phyloP scores from a whole-genome alignment of 2,329 filamentous ascomycete species.

The Aspergillus ochraceoroseus region DNA sequence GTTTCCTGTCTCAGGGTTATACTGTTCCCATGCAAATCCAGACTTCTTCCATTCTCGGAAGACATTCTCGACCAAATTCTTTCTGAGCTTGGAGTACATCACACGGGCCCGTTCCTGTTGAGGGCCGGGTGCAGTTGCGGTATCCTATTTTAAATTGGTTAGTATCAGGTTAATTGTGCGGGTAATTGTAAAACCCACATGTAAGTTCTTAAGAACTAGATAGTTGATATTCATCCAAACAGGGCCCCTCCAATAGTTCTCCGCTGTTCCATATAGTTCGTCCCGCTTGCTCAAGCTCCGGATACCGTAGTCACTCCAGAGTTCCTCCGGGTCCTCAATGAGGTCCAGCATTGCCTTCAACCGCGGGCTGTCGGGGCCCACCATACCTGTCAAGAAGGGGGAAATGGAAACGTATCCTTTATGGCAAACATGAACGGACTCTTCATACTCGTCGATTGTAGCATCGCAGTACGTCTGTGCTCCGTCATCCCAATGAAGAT shows the following conservation, averaged over 20 bases:
- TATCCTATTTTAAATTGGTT: slow-evolving; percentile 47
- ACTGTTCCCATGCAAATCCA: slow-evolving; percentile 98
- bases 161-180: slow-evolving; percentile 9
- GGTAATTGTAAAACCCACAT: slow-evolving; percentile 53
- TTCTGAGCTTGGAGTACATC: slow-evolving; percentile 70
- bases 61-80: slow-evolving; percentile 83
- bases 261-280: slow-evolving; percentile 76
- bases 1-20: slow-evolving; percentile 83
- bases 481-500: slow-evolving; percentile 84
- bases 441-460: slow-evolving; percentile 91
- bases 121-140: slow-evolving; percentile 61
- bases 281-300: slow-evolving; percentile 81
- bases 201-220: slow-evolving; percentile 70
- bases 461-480: slow-evolving; percentile 87
- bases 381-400: slow-evolving; percentile 79
- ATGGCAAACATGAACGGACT: slow-evolving; percentile 83
- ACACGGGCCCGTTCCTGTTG: slow-evolving; percentile 63
- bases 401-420: slow-evolving; percentile 94
- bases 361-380: slow-evolving; percentile 67
- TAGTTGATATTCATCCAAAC: slow-evolving; percentile 98
- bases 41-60: slow-evolving; percentile 84
- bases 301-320: slow-evolving; percentile 89
- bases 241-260: slow-evolving; percentile 96
- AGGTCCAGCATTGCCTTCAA: slow-evolving; percentile 71
- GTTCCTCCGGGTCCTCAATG: slow-evolving; percentile 71